These are phyloP conservation scores for Truncatella angustata DNA, from an alignment of 2,329 filamentous ascomycete species.

Conservation along the genomic window DNA sequence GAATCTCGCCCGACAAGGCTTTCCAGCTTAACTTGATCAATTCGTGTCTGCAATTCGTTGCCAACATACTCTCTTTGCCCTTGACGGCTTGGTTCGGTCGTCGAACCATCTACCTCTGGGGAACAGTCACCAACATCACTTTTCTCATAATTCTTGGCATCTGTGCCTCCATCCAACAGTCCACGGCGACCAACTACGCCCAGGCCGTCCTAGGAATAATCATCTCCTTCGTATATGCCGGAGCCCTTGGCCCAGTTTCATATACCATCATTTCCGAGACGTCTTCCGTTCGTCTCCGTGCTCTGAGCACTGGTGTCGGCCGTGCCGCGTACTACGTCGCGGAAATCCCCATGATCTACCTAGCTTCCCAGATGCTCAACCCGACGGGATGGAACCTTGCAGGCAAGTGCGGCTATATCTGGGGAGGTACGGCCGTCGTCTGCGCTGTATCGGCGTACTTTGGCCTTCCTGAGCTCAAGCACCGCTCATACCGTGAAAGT, in stretches of 20 bases:
- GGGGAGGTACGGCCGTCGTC: constrained; percentile 39
- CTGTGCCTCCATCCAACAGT: constrained; percentile 32
- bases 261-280: constrained; percentile 38
- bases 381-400: constrained; percentile 37
- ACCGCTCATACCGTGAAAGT: constrained; percentile 41
- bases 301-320: constrained; percentile 35
- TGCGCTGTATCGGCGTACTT: constrained; percentile 41
- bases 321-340: constrained; percentile 39
- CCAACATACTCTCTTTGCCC: constrained; percentile 32
- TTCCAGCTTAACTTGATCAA: constrained; percentile 27
- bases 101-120: constrained; percentile 37
- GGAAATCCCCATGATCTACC: constrained; percentile 39
- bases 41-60: constrained; percentile 29
- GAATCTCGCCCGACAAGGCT: constrained; percentile 17
- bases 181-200: constrained; percentile 31
- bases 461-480: constrained; percentile 42
- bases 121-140: constrained; percentile 30
- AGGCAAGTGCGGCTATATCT: constrained; percentile 47
- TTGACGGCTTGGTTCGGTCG: constrained; percentile 36
- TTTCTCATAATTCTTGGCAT: constrained; percentile 36
- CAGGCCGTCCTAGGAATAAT: constrained; percentile 35
- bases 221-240: constrained; percentile 38
- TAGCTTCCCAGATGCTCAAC: constrained; percentile 38
- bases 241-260: constrained; percentile 32
- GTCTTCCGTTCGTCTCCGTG: constrained; percentile 34